Evolutionary conservation across 169 alveolate species (phyloP), one percentile per base, ranked within the genome.

Genomic region (Cryptosporidium ubiquitum): DNA sequence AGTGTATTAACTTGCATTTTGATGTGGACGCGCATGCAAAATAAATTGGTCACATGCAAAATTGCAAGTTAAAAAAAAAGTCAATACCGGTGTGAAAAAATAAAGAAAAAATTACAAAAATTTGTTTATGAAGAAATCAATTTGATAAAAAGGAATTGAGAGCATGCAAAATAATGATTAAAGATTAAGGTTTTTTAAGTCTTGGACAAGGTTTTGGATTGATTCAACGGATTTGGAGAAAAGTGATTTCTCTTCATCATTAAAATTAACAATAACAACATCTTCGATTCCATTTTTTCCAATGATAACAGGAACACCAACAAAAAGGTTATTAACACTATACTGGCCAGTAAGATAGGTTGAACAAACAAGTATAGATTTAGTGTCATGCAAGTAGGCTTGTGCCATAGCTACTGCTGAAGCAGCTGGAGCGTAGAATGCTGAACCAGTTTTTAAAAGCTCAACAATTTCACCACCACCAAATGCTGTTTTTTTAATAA

Each of bases 261-360:
- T 73, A 33, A 95, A 86, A 35, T 95, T 91, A 51, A 95, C 92
- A 44, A 74, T 86, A 42, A 95, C 75, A 52, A 95, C 93, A 51
- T 93, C 93, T 79, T 94, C 96, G 51, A 95, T 91, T 31, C 97
- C 97, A 69, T 91, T 70, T 58, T 93, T 95, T 14, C 97, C 97
- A 73, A 95, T 79, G 42, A 95, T 91, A 42, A 93, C 93, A 23
- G 96, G 97, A 23, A 96, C 94, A 12, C 97, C 97, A 47, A 93
- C 93, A 71, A 91, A 94, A 20, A 95, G 84, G 39, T 93, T 95
- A 18, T 69, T 92, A 31, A 92, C 85, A 12, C 95, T 96, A 69
- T 94, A 95, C 91, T 95, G 94, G 20, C 97, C 97, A 84, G 94
- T 93, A 37, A 95, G 91, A 85, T 94, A 92, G 35, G 96, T 91